Evolutionary conservation across 805 yeast species (phyloP), one percentile per base, ranked within the genome.

Genomic region (Cyberlindnera petersonii): DNA sequence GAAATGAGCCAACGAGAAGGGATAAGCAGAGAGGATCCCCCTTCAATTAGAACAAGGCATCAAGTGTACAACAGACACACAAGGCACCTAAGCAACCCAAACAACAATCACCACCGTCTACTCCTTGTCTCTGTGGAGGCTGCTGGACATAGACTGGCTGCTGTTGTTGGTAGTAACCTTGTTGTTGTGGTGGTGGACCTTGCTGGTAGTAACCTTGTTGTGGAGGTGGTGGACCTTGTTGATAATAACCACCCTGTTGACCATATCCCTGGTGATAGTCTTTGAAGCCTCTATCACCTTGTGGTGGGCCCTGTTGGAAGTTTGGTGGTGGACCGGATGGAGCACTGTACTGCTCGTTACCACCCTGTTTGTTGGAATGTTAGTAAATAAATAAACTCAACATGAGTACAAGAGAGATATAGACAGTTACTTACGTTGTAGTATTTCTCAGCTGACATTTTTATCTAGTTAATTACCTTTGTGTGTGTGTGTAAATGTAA

Each of bases 101-200:
- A 49, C 72, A 59, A 58, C 79, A 75, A 43, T 62, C 72, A 9
- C 58, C 55, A 14, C 61, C 57, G 38, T 63, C 63, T 33, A 63
- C 64, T 17, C 53, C 52, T 23, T 49, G 21, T 7, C 19, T 48
- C 24, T 59, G 66, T 7, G 68, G 71, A 35, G 58, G 71, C 48
- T 71, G 78, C 48, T 74, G 79, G 17, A 72, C 77, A 36, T 73
- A 73, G 9, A 72, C 64, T 0, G 78, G 77, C 48, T 72, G 77
- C 38, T 63, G 76, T 44, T 67, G 74, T 35, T 65, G 69, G 42
- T 64, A 65, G 28, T 57, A 59, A 11, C 58, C 60, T 26, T 56
- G 65, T 35, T 52, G 65, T 39, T 52, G 57, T 14, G 50, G 50
- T 39, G 53, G 57, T 14, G 50, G 50, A 69, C 76, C 55, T 64